Evolutionary conservation across 108 stramenopile genomes (phyloP).

Genomic region (Skeletonema costatum): DNA sequence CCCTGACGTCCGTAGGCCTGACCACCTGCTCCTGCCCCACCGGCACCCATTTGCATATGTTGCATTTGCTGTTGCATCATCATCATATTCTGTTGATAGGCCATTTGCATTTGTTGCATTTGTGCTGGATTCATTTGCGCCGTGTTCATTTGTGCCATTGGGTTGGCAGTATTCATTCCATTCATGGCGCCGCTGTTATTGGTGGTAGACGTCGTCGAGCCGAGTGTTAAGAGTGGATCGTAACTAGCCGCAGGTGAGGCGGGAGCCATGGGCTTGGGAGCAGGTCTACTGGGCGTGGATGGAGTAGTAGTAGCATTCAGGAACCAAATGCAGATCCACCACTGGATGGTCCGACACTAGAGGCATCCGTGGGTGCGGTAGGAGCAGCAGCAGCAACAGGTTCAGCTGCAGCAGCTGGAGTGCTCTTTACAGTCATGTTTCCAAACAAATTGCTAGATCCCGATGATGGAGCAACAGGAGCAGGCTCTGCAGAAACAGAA

Average conservation of each 20-base stretch:
- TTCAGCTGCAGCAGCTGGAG: slow-evolving; percentile 3
- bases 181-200: slow-evolving; percentile 31
- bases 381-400: slow-evolving; percentile 10
- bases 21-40: slow-evolving; percentile 8
- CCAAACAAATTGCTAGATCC: slow-evolving; percentile 52
- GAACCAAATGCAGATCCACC: slow-evolving; percentile 77
- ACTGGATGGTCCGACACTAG: slow-evolving; percentile 17
- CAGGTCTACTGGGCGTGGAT: not conserved
- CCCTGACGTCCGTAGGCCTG: slow-evolving; percentile 34
- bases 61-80: slow-evolving; percentile 80
- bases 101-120: slow-evolving; percentile 76
- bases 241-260: slow-evolving; percentile 14
- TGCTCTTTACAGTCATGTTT: slow-evolving; percentile 46
- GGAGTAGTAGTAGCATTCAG: slow-evolving; percentile 51
- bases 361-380: not conserved
- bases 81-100: slow-evolving; percentile 82
- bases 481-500: not conserved
- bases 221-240: slow-evolving; percentile 63
- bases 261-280: slow-evolving; percentile 6
- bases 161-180: slow-evolving; percentile 15
- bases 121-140: slow-evolving; percentile 56
- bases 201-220: not conserved
- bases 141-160: slow-evolving; percentile 19
- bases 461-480: slow-evolving; percentile 15
- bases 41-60: slow-evolving; percentile 81